These are phyloP conservation scores for Aspergillus calidoustus DNA, from an alignment of 2,329 filamentous ascomycete species.

Conservation along the genomic window DNA sequence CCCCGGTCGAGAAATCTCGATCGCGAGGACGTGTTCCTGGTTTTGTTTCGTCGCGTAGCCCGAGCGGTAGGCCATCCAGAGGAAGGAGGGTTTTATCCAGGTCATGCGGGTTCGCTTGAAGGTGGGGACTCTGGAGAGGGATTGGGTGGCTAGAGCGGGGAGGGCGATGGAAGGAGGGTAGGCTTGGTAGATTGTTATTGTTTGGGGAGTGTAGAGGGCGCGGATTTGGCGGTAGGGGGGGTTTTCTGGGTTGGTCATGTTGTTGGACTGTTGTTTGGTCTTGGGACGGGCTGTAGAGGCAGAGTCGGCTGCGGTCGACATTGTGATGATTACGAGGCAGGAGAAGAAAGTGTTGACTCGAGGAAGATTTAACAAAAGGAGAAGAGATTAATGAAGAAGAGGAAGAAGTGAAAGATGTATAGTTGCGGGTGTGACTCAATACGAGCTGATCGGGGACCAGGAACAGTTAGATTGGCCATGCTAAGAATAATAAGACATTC, in stretches of 20 bases:
- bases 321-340: background rate
- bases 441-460: background rate
- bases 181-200: conserved; percentile 67
- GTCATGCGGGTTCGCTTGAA: conserved; percentile 64
- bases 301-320: background rate
- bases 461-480: background rate
- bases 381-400: background rate
- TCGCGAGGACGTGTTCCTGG: conserved; percentile 62
- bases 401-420: background rate
- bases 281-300: background rate
- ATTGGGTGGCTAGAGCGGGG: conserved; percentile 57
- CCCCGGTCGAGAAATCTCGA: conserved; percentile 57
- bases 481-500: no score
- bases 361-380: background rate
- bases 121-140: conserved; percentile 49
- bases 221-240: conserved; percentile 56
- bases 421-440: background rate
- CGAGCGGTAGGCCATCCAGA: conserved; percentile 67
- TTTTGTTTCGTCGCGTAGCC: conserved; percentile 62
- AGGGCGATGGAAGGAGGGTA: conserved; percentile 59
- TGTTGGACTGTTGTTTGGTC: background rate
- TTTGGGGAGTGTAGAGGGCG: conserved; percentile 54
- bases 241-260: background rate
- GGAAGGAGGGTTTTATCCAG: conserved; percentile 68
- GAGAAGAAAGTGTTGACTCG: background rate